Evolutionary conservation across 352 stramenopile species (phyloP).

Genomic region (Phytophthora syringae): DNA sequence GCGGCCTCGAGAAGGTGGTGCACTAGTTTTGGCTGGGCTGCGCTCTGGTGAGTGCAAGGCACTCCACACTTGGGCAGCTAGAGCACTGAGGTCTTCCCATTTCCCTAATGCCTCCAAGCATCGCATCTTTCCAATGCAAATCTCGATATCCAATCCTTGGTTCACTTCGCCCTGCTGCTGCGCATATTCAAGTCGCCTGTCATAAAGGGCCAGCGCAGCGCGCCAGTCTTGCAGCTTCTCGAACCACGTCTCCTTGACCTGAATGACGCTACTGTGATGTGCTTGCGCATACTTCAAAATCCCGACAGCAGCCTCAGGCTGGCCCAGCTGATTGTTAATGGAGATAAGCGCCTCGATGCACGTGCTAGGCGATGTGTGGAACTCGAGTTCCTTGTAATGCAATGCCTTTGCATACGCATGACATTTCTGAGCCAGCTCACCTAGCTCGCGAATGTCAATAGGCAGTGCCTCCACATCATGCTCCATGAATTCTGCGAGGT

Average conservation of each 20-base stretch:
- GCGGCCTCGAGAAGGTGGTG: conserved; percentile 10
- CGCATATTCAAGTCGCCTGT: conserved; percentile 53
- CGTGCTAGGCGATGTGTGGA: conserved; percentile 89
- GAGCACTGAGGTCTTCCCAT: conserved; percentile 93
- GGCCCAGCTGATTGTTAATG: conserved; percentile 99
- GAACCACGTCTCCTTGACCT: conserved; percentile 96
- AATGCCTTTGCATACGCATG: conserved; percentile 96
- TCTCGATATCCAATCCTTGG: conserved; percentile 82
- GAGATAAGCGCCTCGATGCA: conserved; percentile 98
- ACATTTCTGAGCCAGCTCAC: conserved; percentile 95
- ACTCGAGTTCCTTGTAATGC: conserved; percentile 98
- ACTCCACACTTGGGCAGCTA: conserved; percentile 81
- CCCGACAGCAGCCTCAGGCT: conserved; percentile 96
- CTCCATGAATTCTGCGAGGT: conserved; percentile 99
- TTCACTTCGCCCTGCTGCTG: conserved; percentile 27
- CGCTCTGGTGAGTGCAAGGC: conserved; percentile 35
- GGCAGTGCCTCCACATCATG: conserved; percentile 96
- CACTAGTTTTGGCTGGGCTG: conserved; percentile 13
- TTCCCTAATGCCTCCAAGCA: conserved; percentile 97
- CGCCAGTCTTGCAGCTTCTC: conserved; percentile 98
- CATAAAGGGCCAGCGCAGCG: conserved; percentile 95
- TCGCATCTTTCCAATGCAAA: conserved; percentile 97
- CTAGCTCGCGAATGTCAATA: conserved; percentile 96
- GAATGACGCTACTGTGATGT: conserved; percentile 83
- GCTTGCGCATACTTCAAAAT: conserved; percentile 95